phyloP scores from a whole-genome alignment of 345 rosid species.

The Aegle marmelos region DNA sequence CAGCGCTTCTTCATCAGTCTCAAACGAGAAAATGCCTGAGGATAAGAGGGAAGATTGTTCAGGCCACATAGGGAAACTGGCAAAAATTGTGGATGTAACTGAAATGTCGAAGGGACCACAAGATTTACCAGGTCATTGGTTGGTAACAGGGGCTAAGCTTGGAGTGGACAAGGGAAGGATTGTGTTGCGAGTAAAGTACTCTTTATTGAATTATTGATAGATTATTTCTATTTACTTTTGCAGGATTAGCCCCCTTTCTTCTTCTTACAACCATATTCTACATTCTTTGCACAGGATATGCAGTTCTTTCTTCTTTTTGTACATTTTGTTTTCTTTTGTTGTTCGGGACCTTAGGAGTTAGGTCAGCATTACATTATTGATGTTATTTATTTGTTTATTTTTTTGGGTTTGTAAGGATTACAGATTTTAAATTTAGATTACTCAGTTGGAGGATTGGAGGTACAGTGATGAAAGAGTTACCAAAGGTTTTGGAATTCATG shows the following conservation, averaged over 20 bases:
- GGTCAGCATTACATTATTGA: background rate
- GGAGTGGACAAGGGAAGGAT: constrained; percentile 94
- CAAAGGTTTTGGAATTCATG: background rate
- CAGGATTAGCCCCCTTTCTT: constrained; percentile 20
- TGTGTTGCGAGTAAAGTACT: constrained; percentile 86
- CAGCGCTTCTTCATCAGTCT: constrained; percentile 60
- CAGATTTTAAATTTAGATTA: background rate
- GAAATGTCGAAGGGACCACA: constrained; percentile 95
- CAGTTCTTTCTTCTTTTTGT: constrained; percentile 43
- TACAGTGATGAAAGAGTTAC: background rate
- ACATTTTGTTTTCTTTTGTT: constrained; percentile 30
- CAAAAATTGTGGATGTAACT: constrained; percentile 71
- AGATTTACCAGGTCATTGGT: constrained; percentile 95
- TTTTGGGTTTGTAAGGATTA: background rate
- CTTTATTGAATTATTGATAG: constrained; percentile 78
- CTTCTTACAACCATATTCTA: constrained; percentile 33
- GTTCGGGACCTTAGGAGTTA: constrained; percentile 9
- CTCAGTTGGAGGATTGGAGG: background rate
- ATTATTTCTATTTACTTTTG: constrained; percentile 10
- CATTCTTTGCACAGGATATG: constrained; percentile 67
- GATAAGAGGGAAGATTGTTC: constrained; percentile 69
- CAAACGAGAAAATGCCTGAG: constrained; percentile 33
- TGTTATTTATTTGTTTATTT: background rate
- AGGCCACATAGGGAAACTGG: constrained; percentile 54
- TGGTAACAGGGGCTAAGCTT: constrained; percentile 97